These are phyloP conservation scores for Pelomyxa schiedti DNA, from an alignment of 78 protist species.

Conservation along the genomic window DNA sequence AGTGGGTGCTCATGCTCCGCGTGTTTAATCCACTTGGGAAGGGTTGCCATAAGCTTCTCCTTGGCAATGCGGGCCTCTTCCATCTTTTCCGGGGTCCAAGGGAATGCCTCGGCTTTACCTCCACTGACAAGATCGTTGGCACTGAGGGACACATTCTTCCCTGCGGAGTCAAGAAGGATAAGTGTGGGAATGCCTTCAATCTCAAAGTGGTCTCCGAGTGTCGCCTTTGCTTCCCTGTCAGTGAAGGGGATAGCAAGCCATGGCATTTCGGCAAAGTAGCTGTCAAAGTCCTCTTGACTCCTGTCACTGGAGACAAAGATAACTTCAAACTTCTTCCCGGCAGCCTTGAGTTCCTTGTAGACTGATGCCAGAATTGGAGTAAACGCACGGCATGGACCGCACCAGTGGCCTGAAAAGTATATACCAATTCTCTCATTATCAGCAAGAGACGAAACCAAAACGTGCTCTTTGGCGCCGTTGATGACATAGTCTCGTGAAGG, in stretches of 20 bases:
- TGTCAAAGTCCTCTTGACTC: neutral
- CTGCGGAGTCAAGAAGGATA: neutral
- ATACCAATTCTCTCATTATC: neutral
- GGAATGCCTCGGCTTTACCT: neutral
- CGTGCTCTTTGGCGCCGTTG: neutral
- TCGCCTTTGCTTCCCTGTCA: neutral
- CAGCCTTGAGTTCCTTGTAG: neutral
- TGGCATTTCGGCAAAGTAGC: neutral
- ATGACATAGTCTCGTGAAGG: neutral
- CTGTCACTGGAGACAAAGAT: neutral
- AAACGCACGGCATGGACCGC: neutral
- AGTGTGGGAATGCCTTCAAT: neutral
- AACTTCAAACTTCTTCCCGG: neutral
- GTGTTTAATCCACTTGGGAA: neutral
- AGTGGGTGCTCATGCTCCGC: neutral
- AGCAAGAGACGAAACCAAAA: neutral
- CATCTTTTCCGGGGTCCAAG: neutral
- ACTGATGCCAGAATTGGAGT: neutral
- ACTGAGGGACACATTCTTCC: neutral
- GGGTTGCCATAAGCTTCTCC: neutral
- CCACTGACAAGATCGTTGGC: neutral
- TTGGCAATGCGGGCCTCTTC: neutral
- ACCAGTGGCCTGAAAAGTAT: neutral
- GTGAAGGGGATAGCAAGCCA: neutral
- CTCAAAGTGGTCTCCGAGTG: neutral